Base-by-base conservation (phyloP, 768 basidiomycete genomes). In the Leccinum uliginosum region DNA sequence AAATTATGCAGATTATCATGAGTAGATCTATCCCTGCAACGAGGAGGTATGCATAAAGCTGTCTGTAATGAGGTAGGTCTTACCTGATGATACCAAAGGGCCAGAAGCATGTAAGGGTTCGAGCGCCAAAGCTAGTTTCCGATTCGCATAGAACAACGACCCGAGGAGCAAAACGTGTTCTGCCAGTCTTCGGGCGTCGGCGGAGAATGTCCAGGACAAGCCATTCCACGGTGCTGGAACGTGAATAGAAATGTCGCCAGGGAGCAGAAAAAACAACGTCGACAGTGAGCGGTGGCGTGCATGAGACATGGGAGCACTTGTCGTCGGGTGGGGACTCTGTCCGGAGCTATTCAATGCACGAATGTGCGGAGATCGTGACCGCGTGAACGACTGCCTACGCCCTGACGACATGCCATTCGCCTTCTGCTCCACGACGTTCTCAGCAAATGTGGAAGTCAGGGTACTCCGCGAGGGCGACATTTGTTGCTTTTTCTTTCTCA, bases 281-380 rank as follows among this genome's bases (percentile, higher is more conserved):
- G 56, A 35, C 10, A 34, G 51, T 15, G 56, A 45, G 52, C 74
- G 76, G 56, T 78, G 73, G 35, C 84, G 82, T 49, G 71, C 67
- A 59, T 74, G 71, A 14, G 76, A 67, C 21, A 78, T 53, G 38
- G 78, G 74, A 6, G 83, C 78, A 1, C 78, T 67, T 14, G 54
- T 70, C 56, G 50, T 73, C 57, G 59, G 74, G 71, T 60, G 73
- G 62, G 73, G 67, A 14, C 72, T 69, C 40, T 78, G 80, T 29
- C 60, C 61, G 8, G 73, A 61, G 49, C 71, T 63, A 47, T 65
- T 66, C 24, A 67, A 67, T 4, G 67, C 63, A 43, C 74, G 73
- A 14, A 82, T 67, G 11, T 76, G 80, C 43, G 89, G 87, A 2
- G 89, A 89, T 21, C 83, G 82, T 7, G 89, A 89, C n/a, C 87